Percentiles rank a stretch among this genome's conserved stretches.
phyloP scores from a whole-genome alignment of 352 stramenopile genomes.

The Halophytophthora polymorphica region DNA sequence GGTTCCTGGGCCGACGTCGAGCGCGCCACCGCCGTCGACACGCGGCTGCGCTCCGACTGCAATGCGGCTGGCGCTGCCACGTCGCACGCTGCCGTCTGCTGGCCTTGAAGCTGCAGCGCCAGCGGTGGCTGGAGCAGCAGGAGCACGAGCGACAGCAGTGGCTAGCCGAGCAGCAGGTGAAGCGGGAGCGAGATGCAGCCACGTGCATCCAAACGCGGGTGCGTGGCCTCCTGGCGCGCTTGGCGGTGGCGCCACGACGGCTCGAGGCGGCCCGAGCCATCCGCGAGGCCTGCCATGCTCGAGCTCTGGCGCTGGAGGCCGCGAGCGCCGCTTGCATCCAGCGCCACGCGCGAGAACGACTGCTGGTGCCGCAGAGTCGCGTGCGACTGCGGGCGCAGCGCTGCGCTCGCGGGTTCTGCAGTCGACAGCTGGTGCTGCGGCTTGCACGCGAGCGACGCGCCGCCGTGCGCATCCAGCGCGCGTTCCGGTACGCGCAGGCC shows the following conservation, averaged over 20 bases:
- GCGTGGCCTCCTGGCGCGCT: conserved; percentile 19
- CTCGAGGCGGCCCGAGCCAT: conserved; percentile 13
- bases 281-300: conserved; percentile 10
- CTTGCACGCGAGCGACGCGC: conserved; percentile 26
- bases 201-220: conserved; percentile 29
- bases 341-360: conserved; percentile 25
- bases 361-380: conserved; percentile 6
- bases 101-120: conserved; percentile 7
- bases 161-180: conserved; percentile 16
- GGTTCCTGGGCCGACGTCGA: conserved; percentile 21
- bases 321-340: conserved; percentile 37
- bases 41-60: conserved; percentile 21
- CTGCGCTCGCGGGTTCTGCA: conserved; percentile 37
- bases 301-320: conserved; percentile 15
- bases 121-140: conserved; percentile 8
- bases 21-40: conserved; percentile 12
- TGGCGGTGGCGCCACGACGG: conserved; percentile 15
- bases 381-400: conserved; percentile 31
- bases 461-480: conserved; percentile 42
- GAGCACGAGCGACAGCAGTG: conserved; percentile 3
- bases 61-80: conserved; percentile 32
- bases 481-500: conserved; percentile 45
- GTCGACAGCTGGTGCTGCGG: conserved; percentile 17
- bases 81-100: conserved; percentile 16
- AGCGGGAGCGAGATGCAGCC: conserved; percentile 20